A percentile compares a stretch with the other conserved stretches of the same genome.
Evolutionary conservation across 176 grass and related monocot genomes (phyloP).

Genomic region (Triticum timopheevii): DNA sequence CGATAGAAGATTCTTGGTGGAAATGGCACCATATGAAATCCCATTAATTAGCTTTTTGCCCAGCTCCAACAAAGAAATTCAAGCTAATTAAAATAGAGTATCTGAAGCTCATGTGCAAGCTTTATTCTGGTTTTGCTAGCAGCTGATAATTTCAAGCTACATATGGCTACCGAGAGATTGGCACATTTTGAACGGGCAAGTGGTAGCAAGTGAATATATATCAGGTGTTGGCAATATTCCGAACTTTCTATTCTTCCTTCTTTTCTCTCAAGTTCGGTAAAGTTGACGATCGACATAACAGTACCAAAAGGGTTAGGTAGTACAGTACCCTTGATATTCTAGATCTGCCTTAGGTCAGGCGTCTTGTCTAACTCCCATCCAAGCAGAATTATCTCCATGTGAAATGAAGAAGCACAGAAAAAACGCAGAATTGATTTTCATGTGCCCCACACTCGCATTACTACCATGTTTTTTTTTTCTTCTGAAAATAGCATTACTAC

Average conservation of each 20-base stretch:
- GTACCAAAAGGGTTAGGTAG: constrained; percentile 10
- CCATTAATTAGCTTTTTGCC: background rate
- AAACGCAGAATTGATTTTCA: background rate
- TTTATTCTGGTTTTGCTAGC: background rate
- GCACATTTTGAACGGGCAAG: background rate
- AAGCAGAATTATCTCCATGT: background rate
- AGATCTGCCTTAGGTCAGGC: constrained; percentile 40
- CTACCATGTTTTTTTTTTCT: too few relatives aligned
- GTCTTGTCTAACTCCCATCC: constrained; percentile 37
- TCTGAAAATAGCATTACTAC: background rate
- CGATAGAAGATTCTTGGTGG: background rate
- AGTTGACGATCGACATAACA: background rate
- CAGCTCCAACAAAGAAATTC: background rate
- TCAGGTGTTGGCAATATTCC: background rate
- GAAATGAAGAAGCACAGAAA: background rate
- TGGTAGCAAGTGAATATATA: background rate
- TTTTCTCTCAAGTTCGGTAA: background rate
- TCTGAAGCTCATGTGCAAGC: background rate
- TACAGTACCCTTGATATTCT: constrained; percentile 32
- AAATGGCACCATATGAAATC: background rate
- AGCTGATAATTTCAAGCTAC: background rate
- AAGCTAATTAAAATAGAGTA: background rate
- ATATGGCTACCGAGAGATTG: background rate
- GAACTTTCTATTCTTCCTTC: background rate
- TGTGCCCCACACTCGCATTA: background rate